Evolutionary conservation across 176 grass and related monocot genomes (phyloP).

Genomic region (Guadua angustifolia): DNA sequence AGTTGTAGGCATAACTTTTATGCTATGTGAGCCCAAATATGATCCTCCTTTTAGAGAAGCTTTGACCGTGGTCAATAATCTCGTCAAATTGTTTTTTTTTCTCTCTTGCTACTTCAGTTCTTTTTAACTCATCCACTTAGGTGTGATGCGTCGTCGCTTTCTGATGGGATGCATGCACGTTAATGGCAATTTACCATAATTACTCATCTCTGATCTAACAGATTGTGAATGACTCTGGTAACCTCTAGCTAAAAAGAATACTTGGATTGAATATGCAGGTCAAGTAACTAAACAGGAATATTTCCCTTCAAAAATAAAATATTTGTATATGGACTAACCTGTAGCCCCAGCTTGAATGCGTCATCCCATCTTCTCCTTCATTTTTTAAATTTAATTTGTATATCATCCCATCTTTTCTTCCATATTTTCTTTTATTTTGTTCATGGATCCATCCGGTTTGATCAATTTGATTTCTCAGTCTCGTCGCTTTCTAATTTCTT

Average conservation of each 20-base stretch:
- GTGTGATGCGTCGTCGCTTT: conserved; percentile 50
- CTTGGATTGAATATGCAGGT: neutral
- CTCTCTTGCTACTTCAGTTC: neutral
- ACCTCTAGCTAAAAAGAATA: conserved; percentile 32
- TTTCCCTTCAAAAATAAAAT: conserved; percentile 7
- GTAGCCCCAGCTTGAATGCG: neutral
- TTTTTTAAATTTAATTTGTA: neutral
- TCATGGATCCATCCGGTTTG: no score
- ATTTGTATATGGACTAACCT: neutral
- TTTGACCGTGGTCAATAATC: no score
- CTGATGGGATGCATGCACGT: conserved; percentile 49
- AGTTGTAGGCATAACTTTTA: no score
- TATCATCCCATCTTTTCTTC: conserved; percentile 4
- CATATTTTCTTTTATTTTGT: no score
- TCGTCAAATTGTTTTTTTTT: neutral
- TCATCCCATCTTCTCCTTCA: conserved; percentile 6
- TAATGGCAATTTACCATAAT: conserved; percentile 54
- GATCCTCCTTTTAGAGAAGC: no score
- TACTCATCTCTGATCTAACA: conserved; percentile 33
- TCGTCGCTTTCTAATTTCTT: conserved; percentile 43
- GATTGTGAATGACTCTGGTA: conserved; percentile 16
- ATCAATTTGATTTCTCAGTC: neutral
- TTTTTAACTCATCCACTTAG: conserved; percentile 40
- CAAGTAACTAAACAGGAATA: neutral
- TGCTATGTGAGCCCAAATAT: no score